Conservation (phyloP, 2,329 filamentous ascomycete genomes). For the Sphaerostilbella broomeana region DNA sequence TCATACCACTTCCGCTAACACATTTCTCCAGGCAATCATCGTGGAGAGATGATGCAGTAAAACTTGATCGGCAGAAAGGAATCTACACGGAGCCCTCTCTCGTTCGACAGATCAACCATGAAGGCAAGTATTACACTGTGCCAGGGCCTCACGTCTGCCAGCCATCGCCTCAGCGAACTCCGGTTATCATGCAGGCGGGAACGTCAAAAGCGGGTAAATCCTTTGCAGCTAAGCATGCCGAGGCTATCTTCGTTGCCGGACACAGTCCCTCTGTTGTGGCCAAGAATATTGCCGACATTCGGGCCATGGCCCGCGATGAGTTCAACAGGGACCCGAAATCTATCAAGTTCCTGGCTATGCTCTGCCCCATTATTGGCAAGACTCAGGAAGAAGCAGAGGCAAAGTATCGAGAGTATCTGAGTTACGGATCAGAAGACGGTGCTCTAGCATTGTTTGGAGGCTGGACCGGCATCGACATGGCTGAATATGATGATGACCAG, state of each 20-base stretch:
- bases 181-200: slow-evolving; percentile 58
- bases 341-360: slow-evolving; percentile 55
- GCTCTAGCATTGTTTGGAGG: slow-evolving; percentile 59
- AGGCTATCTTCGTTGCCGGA: slow-evolving; percentile 56
- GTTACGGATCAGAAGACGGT: slow-evolving; percentile 53
- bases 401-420: slow-evolving; percentile 44
- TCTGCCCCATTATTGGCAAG: slow-evolving; percentile 53
- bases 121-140: slow-evolving; percentile 52
- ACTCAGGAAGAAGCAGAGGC: slow-evolving; percentile 52
- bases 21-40: slow-evolving; percentile 33
- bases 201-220: slow-evolving; percentile 53
- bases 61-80: slow-evolving; percentile 45
- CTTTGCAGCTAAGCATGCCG: slow-evolving; percentile 58
- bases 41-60: slow-evolving; percentile 56
- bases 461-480: slow-evolving; percentile 60
- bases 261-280: slow-evolving; percentile 50
- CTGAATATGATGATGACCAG: slow-evolving; percentile 54
- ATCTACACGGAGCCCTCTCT: slow-evolving; percentile 39
- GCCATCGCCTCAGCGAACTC: slow-evolving; percentile 57
- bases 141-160: slow-evolving; percentile 55
- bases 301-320: slow-evolving; percentile 40
- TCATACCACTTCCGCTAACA: not conserved
- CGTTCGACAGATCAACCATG: slow-evolving; percentile 56
- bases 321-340: slow-evolving; percentile 45
- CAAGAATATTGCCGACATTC: slow-evolving; percentile 51